phyloP scores from a whole-genome alignment of 768 basidiomycete species.

The Plicaturopsis crispa region DNA sequence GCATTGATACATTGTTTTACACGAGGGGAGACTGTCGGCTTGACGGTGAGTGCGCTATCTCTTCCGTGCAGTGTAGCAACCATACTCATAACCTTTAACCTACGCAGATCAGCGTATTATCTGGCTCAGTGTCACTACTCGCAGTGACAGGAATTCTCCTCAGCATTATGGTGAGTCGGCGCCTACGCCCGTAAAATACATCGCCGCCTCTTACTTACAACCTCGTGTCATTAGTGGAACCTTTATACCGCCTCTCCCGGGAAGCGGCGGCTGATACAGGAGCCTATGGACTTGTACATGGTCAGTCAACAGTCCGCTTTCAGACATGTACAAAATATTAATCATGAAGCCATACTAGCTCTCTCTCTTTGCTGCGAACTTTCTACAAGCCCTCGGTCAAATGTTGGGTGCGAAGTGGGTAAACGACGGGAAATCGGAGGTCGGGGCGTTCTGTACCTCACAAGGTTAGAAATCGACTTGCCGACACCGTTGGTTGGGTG shows the following conservation, averaged over 20 bases:
- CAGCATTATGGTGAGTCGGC: constrained; percentile 22
- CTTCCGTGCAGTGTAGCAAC: no score
- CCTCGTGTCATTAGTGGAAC: constrained; percentile 21
- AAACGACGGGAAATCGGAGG: constrained; percentile 21
- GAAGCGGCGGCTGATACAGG: constrained; percentile 19
- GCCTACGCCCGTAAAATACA: not conserved
- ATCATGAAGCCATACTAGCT: no score
- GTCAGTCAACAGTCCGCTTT: constrained; percentile 17
- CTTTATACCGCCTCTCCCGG: constrained; percentile 15
- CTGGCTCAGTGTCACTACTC: constrained; percentile 24
- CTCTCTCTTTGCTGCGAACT: not conserved
- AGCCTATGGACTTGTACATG: constrained; percentile 34
- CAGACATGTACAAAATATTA: no score
- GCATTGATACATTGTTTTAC: constrained; percentile 20
- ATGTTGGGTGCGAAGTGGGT: constrained; percentile 21
- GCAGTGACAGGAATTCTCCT: constrained; percentile 24
- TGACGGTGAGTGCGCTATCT: constrained; percentile 20
- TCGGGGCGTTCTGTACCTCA: constrained; percentile 25
- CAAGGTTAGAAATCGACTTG: constrained; percentile 20
- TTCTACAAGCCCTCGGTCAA: constrained; percentile 4
- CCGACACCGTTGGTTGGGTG: not conserved
- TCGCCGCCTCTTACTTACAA: not conserved
- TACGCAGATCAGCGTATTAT: constrained; percentile 23
- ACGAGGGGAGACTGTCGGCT: constrained; percentile 25
- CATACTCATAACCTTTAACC: no score